phyloP scores from a whole-genome alignment of 768 basidiomycete species.

The Trichaptum fuscoviolaceum region DNA sequence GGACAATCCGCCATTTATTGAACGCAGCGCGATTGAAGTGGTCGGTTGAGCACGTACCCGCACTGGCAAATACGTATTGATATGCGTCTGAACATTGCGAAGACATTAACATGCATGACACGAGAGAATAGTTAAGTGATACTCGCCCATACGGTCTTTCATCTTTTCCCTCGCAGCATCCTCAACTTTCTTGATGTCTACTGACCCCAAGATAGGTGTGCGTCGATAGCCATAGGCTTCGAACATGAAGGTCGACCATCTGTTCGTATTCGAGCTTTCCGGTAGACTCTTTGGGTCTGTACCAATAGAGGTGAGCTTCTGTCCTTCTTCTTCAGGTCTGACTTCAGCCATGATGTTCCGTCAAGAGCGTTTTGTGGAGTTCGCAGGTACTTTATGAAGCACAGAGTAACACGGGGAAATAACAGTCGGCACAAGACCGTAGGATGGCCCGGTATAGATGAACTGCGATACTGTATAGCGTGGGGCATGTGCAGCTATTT shows the following conservation, averaged over 20 bases:
- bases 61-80: conserved; percentile 72
- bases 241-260: conserved; percentile 20
- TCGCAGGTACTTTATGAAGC: neutral
- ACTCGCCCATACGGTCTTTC: conserved; percentile 50
- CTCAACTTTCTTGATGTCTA: conserved; percentile 58
- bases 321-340: neutral
- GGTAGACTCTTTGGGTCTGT: neutral
- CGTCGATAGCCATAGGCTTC: conserved; percentile 19
- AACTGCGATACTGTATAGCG: neutral
- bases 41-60: conserved; percentile 61
- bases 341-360: neutral
- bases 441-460: neutral
- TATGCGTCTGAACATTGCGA: conserved; percentile 46
- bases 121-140: neutral
- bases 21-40: conserved; percentile 60
- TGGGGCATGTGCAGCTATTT: neutral
- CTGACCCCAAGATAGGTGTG: conserved; percentile 45
- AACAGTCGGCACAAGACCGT: neutral
- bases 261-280: neutral
- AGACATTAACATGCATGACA: neutral
- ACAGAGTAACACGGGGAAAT: neutral
- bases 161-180: conserved; percentile 58
- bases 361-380: neutral
- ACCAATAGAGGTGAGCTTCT: neutral
- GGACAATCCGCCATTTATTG: conserved; percentile 68